Conservation (phyloP, 2,329 filamentous ascomycete species). For the Apiospora saccharicola region DNA sequence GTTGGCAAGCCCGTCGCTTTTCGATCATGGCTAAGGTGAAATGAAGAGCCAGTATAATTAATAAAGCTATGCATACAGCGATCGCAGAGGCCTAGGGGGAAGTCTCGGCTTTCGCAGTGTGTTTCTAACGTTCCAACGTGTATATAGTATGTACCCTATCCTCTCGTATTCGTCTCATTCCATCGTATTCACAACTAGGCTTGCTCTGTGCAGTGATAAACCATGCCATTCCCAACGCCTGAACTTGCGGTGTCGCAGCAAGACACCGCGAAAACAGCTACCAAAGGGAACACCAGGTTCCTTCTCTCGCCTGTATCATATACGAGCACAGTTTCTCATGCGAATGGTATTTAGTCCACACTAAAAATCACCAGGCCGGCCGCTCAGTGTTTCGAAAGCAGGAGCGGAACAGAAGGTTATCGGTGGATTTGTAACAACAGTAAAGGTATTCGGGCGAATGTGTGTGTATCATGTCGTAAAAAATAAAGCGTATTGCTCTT, state of each 20-base stretch:
- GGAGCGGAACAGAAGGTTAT: background rate
- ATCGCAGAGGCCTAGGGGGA: conserved; percentile 34
- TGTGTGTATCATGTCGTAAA: conserved; percentile 1
- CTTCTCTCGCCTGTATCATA: background rate
- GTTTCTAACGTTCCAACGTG: conserved; percentile 15
- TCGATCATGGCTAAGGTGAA: conserved; percentile 32
- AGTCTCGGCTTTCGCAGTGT: conserved; percentile 6
- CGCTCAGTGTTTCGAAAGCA: background rate
- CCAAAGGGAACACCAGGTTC: conserved; percentile 1
- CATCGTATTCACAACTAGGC: conserved; percentile 8
- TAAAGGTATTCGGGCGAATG: background rate
- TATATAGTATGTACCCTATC: conserved; percentile 20
- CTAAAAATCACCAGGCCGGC: background rate
- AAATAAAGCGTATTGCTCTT: conserved; percentile 10
- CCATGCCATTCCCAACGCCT: conserved; percentile 11
- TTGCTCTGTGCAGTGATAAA: conserved; percentile 27
- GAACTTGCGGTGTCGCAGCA: background rate
- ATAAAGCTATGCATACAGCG: conserved; percentile 35
- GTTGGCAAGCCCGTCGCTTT: background rate
- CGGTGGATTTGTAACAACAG: background rate
- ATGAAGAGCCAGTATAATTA: conserved; percentile 38
- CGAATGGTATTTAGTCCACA: background rate
- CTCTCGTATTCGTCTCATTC: background rate
- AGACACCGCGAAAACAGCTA: background rate
- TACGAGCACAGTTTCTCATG: background rate